Conservation (phyloP, 345 rosid species). For the Psidium friedrichsthalianum region DNA sequence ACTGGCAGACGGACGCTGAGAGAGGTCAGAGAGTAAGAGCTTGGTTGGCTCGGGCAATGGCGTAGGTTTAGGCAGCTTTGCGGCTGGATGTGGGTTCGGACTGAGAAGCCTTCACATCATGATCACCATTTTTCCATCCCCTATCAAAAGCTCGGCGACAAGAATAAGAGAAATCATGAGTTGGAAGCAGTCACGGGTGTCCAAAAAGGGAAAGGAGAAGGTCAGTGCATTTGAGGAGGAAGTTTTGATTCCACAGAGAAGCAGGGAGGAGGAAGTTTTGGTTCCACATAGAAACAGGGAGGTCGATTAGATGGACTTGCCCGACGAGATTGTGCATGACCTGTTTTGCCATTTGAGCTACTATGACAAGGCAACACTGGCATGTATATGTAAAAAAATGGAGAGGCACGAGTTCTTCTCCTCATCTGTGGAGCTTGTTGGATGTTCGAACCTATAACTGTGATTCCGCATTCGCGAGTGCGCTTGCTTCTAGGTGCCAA, state of each 20-base stretch:
- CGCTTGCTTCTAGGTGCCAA: too few species aligned
- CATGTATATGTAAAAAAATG: too few species aligned
- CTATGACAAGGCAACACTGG: too few species aligned
- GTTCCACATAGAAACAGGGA: conserved; percentile 11
- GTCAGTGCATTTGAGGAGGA: conserved; percentile 27
- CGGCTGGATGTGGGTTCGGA: neutral
- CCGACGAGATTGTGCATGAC: conserved; percentile 2
- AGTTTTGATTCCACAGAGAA: conserved; percentile 17
- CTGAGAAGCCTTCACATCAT: neutral
- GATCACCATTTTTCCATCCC: neutral
- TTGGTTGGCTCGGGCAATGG: fast-evolving
- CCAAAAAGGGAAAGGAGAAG: conserved; percentile 40
- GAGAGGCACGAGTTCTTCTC: too few species aligned
- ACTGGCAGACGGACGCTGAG: neutral
- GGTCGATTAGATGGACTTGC: neutral
- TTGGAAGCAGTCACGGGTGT: conserved; percentile 60
- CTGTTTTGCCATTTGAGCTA: too few species aligned
- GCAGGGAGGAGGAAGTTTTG: conserved; percentile 19
- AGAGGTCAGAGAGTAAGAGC: neutral
- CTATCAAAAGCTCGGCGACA: neutral
- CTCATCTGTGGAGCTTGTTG: too few species aligned
- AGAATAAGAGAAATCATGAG: conserved; percentile 27
- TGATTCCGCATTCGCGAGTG: too few species aligned
- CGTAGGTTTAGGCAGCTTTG: neutral
- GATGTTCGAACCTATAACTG: too few species aligned